Conservation (phyloP, 805 yeast species). For the Zygoascus flipseniorum region DNA sequence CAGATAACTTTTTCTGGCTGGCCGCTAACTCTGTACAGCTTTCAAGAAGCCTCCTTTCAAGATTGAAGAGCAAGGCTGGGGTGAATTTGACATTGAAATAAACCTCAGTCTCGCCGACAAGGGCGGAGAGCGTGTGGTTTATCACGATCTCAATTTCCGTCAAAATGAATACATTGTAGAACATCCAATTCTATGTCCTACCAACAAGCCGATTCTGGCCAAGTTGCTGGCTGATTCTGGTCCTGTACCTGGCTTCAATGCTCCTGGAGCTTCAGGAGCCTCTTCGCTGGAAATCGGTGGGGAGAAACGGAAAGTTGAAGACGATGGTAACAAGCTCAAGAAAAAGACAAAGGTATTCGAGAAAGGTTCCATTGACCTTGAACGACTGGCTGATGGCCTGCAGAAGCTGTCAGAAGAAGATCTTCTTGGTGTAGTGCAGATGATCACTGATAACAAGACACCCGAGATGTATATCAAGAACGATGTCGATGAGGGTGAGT, state of each 20-base stretch:
- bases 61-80: conserved; percentile 96
- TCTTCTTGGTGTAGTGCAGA: conserved; percentile 87
- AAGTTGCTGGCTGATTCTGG: conserved; percentile 75
- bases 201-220: conserved; percentile 62
- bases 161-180: conserved; percentile 70
- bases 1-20: background rate
- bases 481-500: conserved; percentile 94
- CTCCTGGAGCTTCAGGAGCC: conserved; percentile 18
- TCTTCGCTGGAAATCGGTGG: conserved; percentile 16
- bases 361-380: conserved; percentile 70
- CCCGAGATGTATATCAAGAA: conserved; percentile 93
- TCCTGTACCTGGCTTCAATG: conserved; percentile 50
- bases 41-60: conserved; percentile 76
- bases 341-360: conserved; percentile 33
- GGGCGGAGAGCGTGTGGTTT: conserved; percentile 78
- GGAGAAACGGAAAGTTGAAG: conserved; percentile 33
- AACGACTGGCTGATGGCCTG: conserved; percentile 80
- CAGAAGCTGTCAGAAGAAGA: conserved; percentile 89
- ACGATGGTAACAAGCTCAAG: conserved; percentile 20
- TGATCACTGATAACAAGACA: conserved; percentile 94
- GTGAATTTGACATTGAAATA: conserved; percentile 87
- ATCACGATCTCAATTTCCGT: conserved; percentile 82
- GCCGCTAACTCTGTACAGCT: conserved; percentile 22
- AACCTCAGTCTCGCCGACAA: conserved; percentile 70
- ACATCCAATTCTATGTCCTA: conserved; percentile 68